These are phyloP conservation scores for Psilocybe azurescens DNA, from an alignment of 768 basidiomycete genomes.

Conservation along the genomic window DNA sequence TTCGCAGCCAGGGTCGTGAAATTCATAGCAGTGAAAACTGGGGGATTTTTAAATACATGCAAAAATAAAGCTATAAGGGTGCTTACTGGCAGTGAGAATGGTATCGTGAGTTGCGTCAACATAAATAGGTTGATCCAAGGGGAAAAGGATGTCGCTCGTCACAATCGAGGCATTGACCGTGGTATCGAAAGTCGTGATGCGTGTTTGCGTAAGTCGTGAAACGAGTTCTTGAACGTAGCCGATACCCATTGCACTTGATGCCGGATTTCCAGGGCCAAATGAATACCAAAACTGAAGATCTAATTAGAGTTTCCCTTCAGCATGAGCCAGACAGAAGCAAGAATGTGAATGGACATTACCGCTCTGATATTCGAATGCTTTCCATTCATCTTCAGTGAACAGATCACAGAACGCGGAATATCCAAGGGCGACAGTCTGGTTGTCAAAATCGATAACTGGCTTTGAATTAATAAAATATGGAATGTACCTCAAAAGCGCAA, in stretches of 20 bases:
- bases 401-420: slow-evolving; percentile 79
- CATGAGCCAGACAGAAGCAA: not conserved
- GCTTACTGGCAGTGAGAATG: slow-evolving; percentile 68
- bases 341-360: slow-evolving; percentile 22
- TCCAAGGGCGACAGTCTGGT: slow-evolving; percentile 76
- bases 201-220: slow-evolving; percentile 68
- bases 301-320: slow-evolving; percentile 13
- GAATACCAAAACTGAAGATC: slow-evolving; percentile 68
- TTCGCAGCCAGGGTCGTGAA: slow-evolving; percentile 62
- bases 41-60: slow-evolving; percentile 11
- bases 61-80: not conserved
- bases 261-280: slow-evolving; percentile 73
- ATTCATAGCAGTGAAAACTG: slow-evolving; percentile 75
- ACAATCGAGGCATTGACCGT: slow-evolving; percentile 77
- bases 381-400: slow-evolving; percentile 85
- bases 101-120: slow-evolving; percentile 84
- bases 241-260: slow-evolving; percentile 63
- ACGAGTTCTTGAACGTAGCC: slow-evolving; percentile 76
- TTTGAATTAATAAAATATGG: not conserved
- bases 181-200: slow-evolving; percentile 57
- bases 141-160: slow-evolving; percentile 55
- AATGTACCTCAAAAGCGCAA: slow-evolving; percentile 73
- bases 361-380: slow-evolving; percentile 71
- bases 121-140: slow-evolving; percentile 61
- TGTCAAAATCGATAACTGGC: not conserved